Evolutionary conservation across 2,329 filamentous ascomycete species (phyloP).

Genomic region (Leptographium procerum): DNA sequence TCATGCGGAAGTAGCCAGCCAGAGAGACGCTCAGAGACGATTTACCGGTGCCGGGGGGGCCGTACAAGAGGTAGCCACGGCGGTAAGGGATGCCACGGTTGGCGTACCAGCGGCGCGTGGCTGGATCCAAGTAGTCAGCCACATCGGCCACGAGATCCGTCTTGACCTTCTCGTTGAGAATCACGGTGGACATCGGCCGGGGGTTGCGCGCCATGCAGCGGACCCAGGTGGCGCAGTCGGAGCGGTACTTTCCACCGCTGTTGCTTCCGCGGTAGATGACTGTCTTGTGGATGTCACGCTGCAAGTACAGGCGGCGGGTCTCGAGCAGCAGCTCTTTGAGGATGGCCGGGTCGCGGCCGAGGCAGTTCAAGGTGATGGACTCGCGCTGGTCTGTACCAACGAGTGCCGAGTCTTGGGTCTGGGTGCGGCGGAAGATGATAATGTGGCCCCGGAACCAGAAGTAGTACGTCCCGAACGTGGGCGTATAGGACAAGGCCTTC

Average conservation of each 20-base stretch:
- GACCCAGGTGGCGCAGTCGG: conserved; percentile 41
- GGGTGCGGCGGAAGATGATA: conserved; percentile 44
- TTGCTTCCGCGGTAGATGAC: conserved; percentile 50
- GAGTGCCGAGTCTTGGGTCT: conserved; percentile 31
- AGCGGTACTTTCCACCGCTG: conserved; percentile 19
- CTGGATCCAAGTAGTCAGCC: conserved; percentile 50
- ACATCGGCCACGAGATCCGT: conserved; percentile 48
- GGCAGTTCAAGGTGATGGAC: conserved; percentile 48
- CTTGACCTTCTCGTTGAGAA: conserved; percentile 51
- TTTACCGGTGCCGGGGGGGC: conserved; percentile 72
- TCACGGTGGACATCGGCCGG: conserved; percentile 54
- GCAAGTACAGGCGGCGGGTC: conserved; percentile 41
- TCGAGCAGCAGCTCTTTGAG: conserved; percentile 52
- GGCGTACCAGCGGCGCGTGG: conserved; percentile 65
- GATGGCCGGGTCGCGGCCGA: conserved; percentile 47
- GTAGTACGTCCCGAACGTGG: conserved; percentile 53
- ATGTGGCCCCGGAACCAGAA: conserved; percentile 54
- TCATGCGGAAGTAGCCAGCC: conserved; percentile 57
- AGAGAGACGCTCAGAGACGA: conserved; percentile 60
- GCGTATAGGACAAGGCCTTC: conserved; percentile 50
- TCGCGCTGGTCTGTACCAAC: conserved; percentile 31
- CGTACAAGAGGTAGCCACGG: conserved; percentile 71
- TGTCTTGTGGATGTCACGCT: conserved; percentile 50
- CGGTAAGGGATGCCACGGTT: conserved; percentile 78
- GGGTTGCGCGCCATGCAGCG: conserved; percentile 49